Base-by-base conservation (phyloP, 2,329 filamentous ascomycete species). In the Mollisiaceae sp. region DNA sequence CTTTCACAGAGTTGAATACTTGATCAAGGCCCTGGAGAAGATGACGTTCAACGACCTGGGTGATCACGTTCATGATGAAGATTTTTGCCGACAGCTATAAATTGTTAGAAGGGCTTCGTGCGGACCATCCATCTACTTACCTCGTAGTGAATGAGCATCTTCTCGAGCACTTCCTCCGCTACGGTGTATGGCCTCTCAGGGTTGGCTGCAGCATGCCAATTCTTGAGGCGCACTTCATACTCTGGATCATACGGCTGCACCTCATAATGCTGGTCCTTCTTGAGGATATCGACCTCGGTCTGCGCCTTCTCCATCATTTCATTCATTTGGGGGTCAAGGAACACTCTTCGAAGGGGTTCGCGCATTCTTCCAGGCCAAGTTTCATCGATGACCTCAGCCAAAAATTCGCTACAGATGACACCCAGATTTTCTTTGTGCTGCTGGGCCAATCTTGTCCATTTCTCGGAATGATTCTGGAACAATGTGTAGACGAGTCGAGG, bases 61-160 rank as follows among this genome's bases (percentile, higher is more conserved):
- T 63, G 24, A 67, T 65, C 5, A 67, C 60, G 45, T 67, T 67
- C 43, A 47, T 63, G 52, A 67, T 65, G 52, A 67, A 67, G 22
- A 67, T 63, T 36, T 62, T 63, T 4, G 66, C 27, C 6, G 27
- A 32, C 27, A 32, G 27, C 27, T 32, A 32, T 32, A 32, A 32
- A 32, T 3, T 32, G 27, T 32, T 32, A 32, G 27, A 3, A 6
- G 27, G 3, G 27, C 27, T 32, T 32, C 27, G 3, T 32, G 6
- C 27, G 27, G 3, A 3, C 27, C 3, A 32, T 32, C 27, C 3
- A 32, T 32, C 27, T 39, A 4, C 63, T 60, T 14, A 67, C 57
- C 60, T 67, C 66, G 43, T 67, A 67, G 35, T 65, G 60, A 15
- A 67, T 67, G 38, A 65, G 66, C 60, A 65, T 63, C 60, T 65